A percentile compares a stretch with the other conserved stretches of the same genome.
phyloP scores from a whole-genome alignment of 192 early-diverging fungal species.

The Coemansia sp. region DNA sequence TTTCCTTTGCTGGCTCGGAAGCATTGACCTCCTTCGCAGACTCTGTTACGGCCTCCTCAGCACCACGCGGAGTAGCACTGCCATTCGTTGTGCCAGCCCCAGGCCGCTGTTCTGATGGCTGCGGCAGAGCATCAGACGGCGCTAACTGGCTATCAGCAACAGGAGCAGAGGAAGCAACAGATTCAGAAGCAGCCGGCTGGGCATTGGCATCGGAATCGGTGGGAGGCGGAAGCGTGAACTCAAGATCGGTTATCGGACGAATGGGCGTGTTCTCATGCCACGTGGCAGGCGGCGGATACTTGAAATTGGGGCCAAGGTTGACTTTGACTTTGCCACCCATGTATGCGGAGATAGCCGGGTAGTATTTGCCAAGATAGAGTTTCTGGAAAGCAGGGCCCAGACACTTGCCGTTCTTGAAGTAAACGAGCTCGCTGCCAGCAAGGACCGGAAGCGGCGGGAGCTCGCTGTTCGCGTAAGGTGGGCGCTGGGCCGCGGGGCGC shows the following conservation, averaged over 20 bases:
- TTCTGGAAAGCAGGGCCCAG: slow-evolving; percentile 67
- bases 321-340: slow-evolving; percentile 61
- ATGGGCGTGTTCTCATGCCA: slow-evolving; percentile 47
- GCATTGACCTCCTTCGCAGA: too few species aligned
- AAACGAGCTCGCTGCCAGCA: slow-evolving; percentile 60
- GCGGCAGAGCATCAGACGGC: background rate
- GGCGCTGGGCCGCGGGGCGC: slow-evolving; percentile 48
- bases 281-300: slow-evolving; percentile 56
- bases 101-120: background rate
- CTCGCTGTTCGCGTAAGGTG: slow-evolving; percentile 35
- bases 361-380: slow-evolving; percentile 73
- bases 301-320: slow-evolving; percentile 73
- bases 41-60: too few species aligned
- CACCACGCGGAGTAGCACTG: background rate
- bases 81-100: background rate
- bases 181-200: background rate
- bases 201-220: background rate
- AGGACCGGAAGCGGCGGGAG: slow-evolving; percentile 53
- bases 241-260: slow-evolving; percentile 49
- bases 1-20: background rate
- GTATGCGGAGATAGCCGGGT: slow-evolving; percentile 72
- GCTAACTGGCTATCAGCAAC: background rate
- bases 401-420: slow-evolving; percentile 66
- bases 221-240: slow-evolving; percentile 31
- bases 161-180: background rate